Base-by-base conservation (phyloP, 192 early-diverging fungal species). In the Kappamyces sp. region DNA sequence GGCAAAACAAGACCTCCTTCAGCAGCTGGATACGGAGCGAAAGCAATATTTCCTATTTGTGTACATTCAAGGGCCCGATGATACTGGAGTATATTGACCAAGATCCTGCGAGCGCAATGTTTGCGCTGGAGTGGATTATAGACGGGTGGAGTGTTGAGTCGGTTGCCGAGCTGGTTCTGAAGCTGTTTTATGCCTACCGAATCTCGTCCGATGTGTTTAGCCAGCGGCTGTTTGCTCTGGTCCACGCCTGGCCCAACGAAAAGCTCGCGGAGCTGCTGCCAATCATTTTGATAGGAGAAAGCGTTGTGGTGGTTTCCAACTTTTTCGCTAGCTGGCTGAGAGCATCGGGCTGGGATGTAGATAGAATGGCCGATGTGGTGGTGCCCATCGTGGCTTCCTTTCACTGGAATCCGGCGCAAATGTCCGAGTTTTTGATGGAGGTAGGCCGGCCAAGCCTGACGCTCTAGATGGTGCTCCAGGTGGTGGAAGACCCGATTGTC, bases 281-380 rank as follows among this genome's bases (percentile, higher is more conserved):
- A 14, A 42, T 65, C 11, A 46, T 69, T 2, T 22, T 69, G 58
- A 61, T 69, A 34, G 67, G 67, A 3, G 67, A 69, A 45, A 60
- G 36, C 2, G 14, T 57, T 14, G 15, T 14, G 22, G 9, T 47
- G 14, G 14, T 40, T 5, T 54, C 67, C 8, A 36, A 39, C 7
- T 69, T 69, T 54, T 11, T 68, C 5, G 40, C 35, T 14, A 50
- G 65, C 49, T 66, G 49, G 53, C 15, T 58, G 2, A 50, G 60
- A 2, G 14, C 30, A 3, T 55, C 53, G 14, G 58, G 50, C 7
- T 39, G 34, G 55, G 14, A 3, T 11, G n/a, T 30, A 22, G 55
- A 58, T 7, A 22, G 0, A 2, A 58, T 58, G 9, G 55, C 55
- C 4, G 55, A 58, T 2, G 11, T 42, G 9, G n/a, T 58, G 0